These are phyloP conservation scores for Tetrahymena thermophila DNA, from an alignment of 73 alveolate genomes.

Conservation along the genomic window DNA sequence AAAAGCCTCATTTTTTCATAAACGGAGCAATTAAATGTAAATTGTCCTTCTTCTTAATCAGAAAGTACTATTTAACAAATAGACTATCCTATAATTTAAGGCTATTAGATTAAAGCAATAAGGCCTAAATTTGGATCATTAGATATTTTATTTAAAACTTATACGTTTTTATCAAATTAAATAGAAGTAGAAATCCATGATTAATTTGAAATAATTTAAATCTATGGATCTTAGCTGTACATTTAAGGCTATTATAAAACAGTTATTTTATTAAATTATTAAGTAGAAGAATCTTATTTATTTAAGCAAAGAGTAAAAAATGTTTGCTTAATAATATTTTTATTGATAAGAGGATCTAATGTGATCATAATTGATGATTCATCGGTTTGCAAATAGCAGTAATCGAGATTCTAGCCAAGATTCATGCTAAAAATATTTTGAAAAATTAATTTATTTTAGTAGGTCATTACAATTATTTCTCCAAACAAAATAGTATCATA, in stretches of 20 bases:
- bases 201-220: background rate
- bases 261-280: background rate
- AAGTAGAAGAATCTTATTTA: background rate
- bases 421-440: background rate
- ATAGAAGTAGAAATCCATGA: background rate
- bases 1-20: background rate
- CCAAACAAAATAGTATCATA: background rate
- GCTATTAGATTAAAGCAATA: background rate
- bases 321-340: background rate
- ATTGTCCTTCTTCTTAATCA: background rate
- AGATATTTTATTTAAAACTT: background rate
- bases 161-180: background rate
- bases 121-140: background rate
- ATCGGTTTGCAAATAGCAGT: background rate
- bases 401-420: background rate
- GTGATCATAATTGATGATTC: background rate
- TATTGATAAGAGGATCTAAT: background rate
- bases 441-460: background rate
- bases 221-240: background rate
- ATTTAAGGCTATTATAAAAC: background rate
- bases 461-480: background rate
- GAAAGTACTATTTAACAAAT: background rate
- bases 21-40: background rate
- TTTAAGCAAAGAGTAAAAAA: background rate
- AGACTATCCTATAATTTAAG: background rate